Evolutionary conservation across 139 green algal genomes (phyloP), one percentile per base, ranked within the genome.

Genomic region (Gonium pectorale): DNA sequence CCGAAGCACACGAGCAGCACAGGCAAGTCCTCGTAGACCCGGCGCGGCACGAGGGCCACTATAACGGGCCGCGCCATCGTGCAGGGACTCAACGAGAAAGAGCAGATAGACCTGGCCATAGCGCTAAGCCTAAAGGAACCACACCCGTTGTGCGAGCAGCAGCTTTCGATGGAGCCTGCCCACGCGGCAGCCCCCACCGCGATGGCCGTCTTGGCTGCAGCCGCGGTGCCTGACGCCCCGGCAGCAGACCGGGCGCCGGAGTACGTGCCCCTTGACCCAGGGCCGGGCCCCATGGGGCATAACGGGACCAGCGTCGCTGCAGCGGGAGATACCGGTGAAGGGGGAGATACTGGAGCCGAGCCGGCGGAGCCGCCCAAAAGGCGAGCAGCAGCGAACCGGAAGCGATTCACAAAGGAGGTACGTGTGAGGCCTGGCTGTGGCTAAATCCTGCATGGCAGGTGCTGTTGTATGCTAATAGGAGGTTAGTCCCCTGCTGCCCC

Each of bases 31-130:
- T n/a, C n/a, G n/a, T n/a, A n/a, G n/a, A n/a, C n/a, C n/a, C n/a
- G n/a, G n/a, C n/a, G n/a, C n/a, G n/a, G n/a, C n/a, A n/a, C n/a
- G n/a, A n/a, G n/a, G n/a, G n/a, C n/a, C n/a, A n/a, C n/a, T n/a
- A n/a, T n/a, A n/a, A n/a, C n/a, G n/a, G n/a, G n/a, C n/a, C n/a
- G n/a, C n/a, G n/a, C n/a, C n/a, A n/a, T n/a, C n/a, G n/a, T n/a
- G 5, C 33, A 79, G 72, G 35, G 37, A 2, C 62, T 81, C 38
- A 68, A 35, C 22, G 74, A 81, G 38, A 69, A 41, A 41, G 54
- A 81, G 27, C 74, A 70, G 49, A 81, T 81, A 26, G 56, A 81
- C 8, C 27, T 81, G 11, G 74, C 74, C 17, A 81, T 81, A 27
- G 40, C 40, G 5, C 40, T 70, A 1, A 70, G 56, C 0, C 56